Conservation (phyloP, 108 stramenopile species). For the Ochromonas danica region DNA sequence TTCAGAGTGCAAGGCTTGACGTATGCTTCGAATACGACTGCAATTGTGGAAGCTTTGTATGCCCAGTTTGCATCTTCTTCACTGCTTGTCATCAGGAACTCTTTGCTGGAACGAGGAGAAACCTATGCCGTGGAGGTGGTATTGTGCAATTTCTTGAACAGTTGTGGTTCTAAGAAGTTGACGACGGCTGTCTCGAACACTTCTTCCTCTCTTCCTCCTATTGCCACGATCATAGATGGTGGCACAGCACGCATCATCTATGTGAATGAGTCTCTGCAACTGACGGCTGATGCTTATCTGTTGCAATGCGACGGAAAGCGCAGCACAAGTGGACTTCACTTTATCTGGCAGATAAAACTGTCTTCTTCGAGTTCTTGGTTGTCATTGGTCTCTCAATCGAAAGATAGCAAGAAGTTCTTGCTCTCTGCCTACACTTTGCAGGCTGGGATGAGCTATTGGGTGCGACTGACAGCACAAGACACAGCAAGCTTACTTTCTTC, state of each 20-base stretch:
- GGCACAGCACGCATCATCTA: not conserved
- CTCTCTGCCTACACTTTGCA: not conserved
- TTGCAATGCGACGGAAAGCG: not conserved
- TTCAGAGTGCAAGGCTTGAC: not conserved
- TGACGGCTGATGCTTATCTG: not conserved
- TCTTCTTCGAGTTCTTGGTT: not conserved
- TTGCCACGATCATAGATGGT: not conserved
- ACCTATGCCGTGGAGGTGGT: not conserved
- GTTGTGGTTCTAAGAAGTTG: not conserved
- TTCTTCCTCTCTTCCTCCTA: conserved; percentile 1
- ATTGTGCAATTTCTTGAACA: conserved; percentile 22
- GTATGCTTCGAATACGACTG: not conserved
- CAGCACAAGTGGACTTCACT: not conserved
- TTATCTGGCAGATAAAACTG: not conserved
- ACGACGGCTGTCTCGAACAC: not conserved
- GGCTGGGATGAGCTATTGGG: not conserved
- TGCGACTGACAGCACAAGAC: not conserved
- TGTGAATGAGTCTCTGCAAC: not conserved
- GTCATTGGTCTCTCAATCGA: not conserved
- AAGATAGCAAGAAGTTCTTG: not conserved
- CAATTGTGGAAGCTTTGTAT: not conserved
- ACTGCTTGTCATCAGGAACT: not conserved
- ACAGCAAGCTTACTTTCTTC: not conserved
- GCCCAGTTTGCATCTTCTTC: not conserved
- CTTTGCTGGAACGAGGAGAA: not conserved